phyloP scores from a whole-genome alignment of 2,329 filamentous ascomycete genomes.

The Zopfia rhizophila region DNA sequence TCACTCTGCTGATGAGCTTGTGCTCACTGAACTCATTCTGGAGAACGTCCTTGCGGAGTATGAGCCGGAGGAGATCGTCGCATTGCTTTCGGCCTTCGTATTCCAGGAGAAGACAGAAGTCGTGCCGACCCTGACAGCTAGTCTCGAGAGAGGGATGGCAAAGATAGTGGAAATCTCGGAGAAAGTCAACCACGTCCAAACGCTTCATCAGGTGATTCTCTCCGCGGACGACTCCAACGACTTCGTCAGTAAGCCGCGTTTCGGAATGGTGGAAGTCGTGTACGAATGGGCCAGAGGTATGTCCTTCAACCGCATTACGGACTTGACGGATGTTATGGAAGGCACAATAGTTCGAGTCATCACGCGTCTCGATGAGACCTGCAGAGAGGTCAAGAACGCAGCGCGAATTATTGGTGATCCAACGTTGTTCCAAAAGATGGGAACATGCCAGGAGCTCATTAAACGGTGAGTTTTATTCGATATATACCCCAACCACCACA shows the following conservation, averaged over 20 bases:
- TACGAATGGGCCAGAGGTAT: constrained; percentile 98
- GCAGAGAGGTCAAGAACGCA: constrained; percentile 96
- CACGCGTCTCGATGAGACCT: constrained; percentile 93
- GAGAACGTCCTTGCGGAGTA: constrained; percentile 97
- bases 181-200: constrained; percentile 91
- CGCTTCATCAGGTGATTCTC: constrained; percentile 89
- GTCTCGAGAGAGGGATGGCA: constrained; percentile 82
- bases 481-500: neutral
- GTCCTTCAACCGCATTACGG: constrained; percentile 98
- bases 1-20: constrained; percentile 94
- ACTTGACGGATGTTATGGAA: constrained; percentile 94
- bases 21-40: constrained; percentile 93
- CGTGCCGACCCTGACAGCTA: constrained; percentile 81
- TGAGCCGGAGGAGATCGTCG: constrained; percentile 95
- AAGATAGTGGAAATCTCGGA: constrained; percentile 91
- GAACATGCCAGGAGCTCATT: constrained; percentile 96
- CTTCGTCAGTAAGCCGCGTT: constrained; percentile 85
- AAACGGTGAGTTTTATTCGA: constrained; percentile 81
- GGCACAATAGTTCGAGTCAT: constrained; percentile 97
- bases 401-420: constrained; percentile 96
- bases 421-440: constrained; percentile 94
- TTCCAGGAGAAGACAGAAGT: constrained; percentile 96
- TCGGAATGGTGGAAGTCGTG: constrained; percentile 95
- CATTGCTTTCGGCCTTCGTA: constrained; percentile 91
- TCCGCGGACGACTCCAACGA: constrained; percentile 91